Base-by-base conservation (phyloP, 2,329 filamentous ascomycete genomes). In the Aciculosporium take region DNA sequence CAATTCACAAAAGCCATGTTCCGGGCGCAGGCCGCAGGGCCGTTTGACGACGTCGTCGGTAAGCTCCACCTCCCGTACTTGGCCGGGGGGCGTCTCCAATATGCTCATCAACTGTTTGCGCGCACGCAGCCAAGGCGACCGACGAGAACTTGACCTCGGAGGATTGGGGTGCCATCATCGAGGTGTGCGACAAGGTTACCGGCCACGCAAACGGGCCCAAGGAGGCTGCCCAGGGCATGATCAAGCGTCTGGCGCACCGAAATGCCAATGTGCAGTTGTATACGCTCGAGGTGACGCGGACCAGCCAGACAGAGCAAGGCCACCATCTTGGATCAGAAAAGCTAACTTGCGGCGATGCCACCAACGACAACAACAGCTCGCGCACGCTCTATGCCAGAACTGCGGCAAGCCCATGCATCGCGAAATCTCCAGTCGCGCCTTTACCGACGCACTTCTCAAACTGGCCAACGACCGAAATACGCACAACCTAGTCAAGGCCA, bases 231-330 rank as follows among this genome's bases (percentile, higher is more conserved):
- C 82, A 86, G 55, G 82, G 85, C 56, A 75, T 95, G 68, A 94
- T 95, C 64, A 93, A 89, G 67, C 75, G 88, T 32, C 72, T 95
- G 42, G 86, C 87, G 43, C 87, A 95, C 62, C 81, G 88, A 51
- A 95, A 95, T 62, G 88, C 88, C 48, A 94, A 95, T 60, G 88
- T 95, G 21, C 88, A 95, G 64, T 76, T 95, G 17, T 95, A 95
- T 62, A 94, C 88, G 10, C 77, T 95, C 45, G 86, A 93, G 71
- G 79, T 84, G n/a, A 56, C 34, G 65, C 53, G 18, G 5, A 15
- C 13, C n/a, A 6, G 12, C 27, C 7, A 15, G 7, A 8, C n/a
- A 39, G 13, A 24, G 8, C 10, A 12, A 13, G 8, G n/a, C 2
- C n/a, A n/a, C n/a, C n/a, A n/a, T n/a, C n/a, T n/a, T n/a, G n/a